These are phyloP conservation scores for Colletotrichum falcatum DNA, from an alignment of 2,329 filamentous ascomycete species.

Conservation along the genomic window DNA sequence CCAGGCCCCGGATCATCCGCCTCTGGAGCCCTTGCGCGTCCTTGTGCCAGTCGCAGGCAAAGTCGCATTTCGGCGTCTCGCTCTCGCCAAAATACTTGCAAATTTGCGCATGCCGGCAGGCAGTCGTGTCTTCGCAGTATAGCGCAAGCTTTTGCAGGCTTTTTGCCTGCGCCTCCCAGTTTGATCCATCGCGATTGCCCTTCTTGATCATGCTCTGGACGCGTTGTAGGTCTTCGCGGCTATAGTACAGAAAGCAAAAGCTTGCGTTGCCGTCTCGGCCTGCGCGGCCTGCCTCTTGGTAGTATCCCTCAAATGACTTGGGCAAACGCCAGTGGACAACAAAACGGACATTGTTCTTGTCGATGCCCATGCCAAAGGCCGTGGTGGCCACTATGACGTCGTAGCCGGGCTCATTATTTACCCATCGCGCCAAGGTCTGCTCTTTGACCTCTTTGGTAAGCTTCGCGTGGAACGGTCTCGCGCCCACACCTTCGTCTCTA, in stretches of 20 bases:
- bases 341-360: slow-evolving; percentile 94
- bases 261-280: slow-evolving; percentile 90
- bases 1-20: slow-evolving; percentile 67
- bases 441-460: slow-evolving; percentile 76
- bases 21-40: slow-evolving; percentile 68
- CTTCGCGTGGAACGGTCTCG: slow-evolving; percentile 79
- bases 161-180: slow-evolving; percentile 64
- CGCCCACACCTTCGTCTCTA: slow-evolving; percentile 76
- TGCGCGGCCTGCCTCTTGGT: slow-evolving; percentile 93
- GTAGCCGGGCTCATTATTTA: slow-evolving; percentile 79
- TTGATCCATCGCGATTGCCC: slow-evolving; percentile 56
- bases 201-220: slow-evolving; percentile 69
- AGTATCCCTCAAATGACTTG: slow-evolving; percentile 95
- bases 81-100: slow-evolving; percentile 82
- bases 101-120: slow-evolving; percentile 82
- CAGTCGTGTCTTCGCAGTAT: slow-evolving; percentile 82
- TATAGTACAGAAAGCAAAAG: slow-evolving; percentile 92
- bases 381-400: slow-evolving; percentile 96
- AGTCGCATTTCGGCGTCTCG: slow-evolving; percentile 71
- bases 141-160: slow-evolving; percentile 77
- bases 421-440: slow-evolving; percentile 78
- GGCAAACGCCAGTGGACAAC: slow-evolving; percentile 95
- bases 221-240: slow-evolving; percentile 84
- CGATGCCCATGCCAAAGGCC: slow-evolving; percentile 97
- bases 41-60: slow-evolving; percentile 84